Evolutionary conservation across 2,329 filamentous ascomycete genomes (phyloP), one percentile per base, ranked within the genome.

Genomic region (Fusarium beomiforme): DNA sequence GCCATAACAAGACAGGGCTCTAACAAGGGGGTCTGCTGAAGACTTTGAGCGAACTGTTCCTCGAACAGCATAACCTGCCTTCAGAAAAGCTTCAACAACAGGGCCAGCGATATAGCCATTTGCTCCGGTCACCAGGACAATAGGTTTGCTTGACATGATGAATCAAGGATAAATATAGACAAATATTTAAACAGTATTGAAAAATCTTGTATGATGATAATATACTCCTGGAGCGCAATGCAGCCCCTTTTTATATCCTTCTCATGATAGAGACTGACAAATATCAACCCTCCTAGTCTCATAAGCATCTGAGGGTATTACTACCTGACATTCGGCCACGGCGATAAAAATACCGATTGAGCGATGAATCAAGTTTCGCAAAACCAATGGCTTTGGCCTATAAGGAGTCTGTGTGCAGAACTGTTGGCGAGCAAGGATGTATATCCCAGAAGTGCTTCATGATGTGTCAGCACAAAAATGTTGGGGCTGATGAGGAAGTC

Each of bases 61-160:
- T 4, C 81, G 78, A n/a, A 83, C 79, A 1, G 73, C 74, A 57
- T 82, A 83, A 5, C 81, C 81, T 16, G 76, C 77, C 21, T 78
- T 59, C 9, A 83, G 79, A 23, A 83, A 78, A 19, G 78, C 76
- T 23, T 80, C 74, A 24, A 81, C 78, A 17, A 81, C 78, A n/a
- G 78, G 73, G 16, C 75, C 77, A 21, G 77, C 81, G 42, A 83
- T 81, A 72, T 81, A 83, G 57, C 81, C 81, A 55, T 82, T 83
- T 58, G 81, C 80, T 31, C 81, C 81, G 1, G 81, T 82, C 21
- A 83, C 76, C 14, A 80, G 76, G 16, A 80, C 77, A 75, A 75
- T 71, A 17, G 46, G 62, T 34, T 76, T 76, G 33, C 33, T 46
- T 33, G 68, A 49, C 74, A 76, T 76, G 59, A 21, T 74, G 29